Base-by-base conservation (phyloP, 176 grass and related monocot genomes). In the Aechmea fasciata region DNA sequence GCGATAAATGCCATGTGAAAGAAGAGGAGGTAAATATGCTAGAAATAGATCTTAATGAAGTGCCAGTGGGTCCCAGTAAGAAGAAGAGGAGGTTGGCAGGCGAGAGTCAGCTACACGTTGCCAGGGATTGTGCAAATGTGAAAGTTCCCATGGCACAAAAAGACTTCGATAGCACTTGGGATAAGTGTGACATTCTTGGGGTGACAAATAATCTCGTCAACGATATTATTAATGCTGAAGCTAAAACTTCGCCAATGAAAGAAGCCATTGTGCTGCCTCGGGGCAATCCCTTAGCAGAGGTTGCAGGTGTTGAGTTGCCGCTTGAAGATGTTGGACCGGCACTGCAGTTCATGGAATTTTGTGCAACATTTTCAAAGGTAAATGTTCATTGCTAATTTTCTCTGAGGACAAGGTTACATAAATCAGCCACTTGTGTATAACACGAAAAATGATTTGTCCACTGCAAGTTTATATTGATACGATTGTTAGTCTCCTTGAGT, bases 311-410 rank as follows among this genome's bases (percentile, higher is more conserved):
- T 33, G 71, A 87, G 53, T 62, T 89, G 82, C 68, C 73, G 3
- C 47, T 70, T 22, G 57, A 90, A 17, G 74, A 92, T 80, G 73
- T 87, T 63, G 89, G 89, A 24, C 33, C 79, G 70, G 89, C 81
- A 52, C 65, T 97, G 68, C 89, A 92, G 65, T 92, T 97, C 67
- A 17, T 79, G 47, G 82, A 92, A 51, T 97, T 97, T 71, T 92
- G 88, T 74, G 71, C 62, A 57, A 24, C 81, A 53, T 97, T 92
- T 63, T 82, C 86, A 65, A 83, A 97, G 89, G 79, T 92, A 88
- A 41, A 3, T 41, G 33, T 7, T 41, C 33, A 41, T 41, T 41
- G 33, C 33, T 41, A 41, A 6, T 41, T 41, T 41, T 41, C 33
- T 41, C 33, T 3, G 33, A 41, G 33, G 33, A 41, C 33, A 41